Evolutionary conservation across 495 filamentous ascomycete species (phyloP).

Genomic region (Astrothelium subdiscretum): DNA sequence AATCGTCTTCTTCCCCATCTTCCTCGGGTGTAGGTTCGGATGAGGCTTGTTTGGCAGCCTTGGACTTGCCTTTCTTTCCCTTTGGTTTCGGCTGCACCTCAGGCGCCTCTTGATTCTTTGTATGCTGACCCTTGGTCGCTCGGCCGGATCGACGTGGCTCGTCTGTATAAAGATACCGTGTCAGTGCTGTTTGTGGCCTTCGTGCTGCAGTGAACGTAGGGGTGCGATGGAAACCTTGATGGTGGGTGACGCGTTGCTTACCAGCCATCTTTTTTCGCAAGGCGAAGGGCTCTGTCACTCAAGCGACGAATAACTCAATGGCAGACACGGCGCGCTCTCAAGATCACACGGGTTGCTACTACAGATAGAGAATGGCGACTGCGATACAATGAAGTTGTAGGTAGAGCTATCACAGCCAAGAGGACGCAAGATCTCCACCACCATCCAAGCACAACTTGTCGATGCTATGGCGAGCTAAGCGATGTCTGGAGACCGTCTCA

Average conservation of each 20-base stretch:
- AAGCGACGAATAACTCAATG: background rate
- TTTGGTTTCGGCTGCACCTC: slow-evolving; percentile 13
- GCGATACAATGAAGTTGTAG: background rate
- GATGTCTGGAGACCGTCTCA: background rate
- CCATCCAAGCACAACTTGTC: background rate
- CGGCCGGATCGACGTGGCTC: slow-evolving; percentile 89
- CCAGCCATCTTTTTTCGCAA: slow-evolving; percentile 24
- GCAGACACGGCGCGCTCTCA: background rate
- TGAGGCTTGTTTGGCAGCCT: slow-evolving; percentile 42
- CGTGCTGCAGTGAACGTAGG: background rate
- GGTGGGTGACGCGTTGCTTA: slow-evolving; percentile 19
- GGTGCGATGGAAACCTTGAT: background rate
- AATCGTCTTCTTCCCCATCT: slow-evolving; percentile 56
- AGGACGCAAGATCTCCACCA: background rate
- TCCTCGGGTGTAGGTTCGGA: slow-evolving; percentile 42
- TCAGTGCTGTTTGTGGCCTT: background rate
- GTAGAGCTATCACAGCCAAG: slow-evolving; percentile 2
- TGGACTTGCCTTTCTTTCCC: slow-evolving; percentile 53
- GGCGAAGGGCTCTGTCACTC: background rate
- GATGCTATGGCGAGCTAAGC: background rate
- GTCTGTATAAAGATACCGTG: slow-evolving; percentile 33
- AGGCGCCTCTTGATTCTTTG: slow-evolving; percentile 43
- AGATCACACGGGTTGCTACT: slow-evolving; percentile 1
- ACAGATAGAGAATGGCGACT: background rate
- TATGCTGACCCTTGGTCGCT: slow-evolving; percentile 90